Evolutionary conservation across 257 asterid species (phyloP), one percentile per base, ranked within the genome.

Genomic region (Solanum commersonii): DNA sequence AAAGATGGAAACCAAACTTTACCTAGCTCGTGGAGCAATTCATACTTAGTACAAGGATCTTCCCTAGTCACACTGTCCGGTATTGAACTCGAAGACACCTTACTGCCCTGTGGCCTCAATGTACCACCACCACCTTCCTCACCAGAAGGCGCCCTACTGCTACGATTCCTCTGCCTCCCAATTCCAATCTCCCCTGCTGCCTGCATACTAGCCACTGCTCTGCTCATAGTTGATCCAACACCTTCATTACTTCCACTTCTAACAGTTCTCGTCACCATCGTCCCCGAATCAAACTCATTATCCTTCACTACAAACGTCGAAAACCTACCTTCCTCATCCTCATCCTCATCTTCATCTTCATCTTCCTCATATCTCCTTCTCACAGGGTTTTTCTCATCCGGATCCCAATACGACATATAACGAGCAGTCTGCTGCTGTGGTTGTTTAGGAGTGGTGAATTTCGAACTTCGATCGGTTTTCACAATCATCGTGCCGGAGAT

Each of bases 121-220:
- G 44, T 74, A 73, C 84, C 76, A 18, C 88, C 90, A 31, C 88
- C 90, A 20, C 93, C 91, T 5, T 87, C 89, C 44, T 89, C 90
- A 84, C 84, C 89, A 42, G 42, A 88, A 34, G 31, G 90, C 59
- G 59, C 93, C 42, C 87, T 89, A 3, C 88, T 91, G 20, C 94
- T 89, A 87, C 89, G 83, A 87, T 91, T 95, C 92, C 90, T 92
- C 89, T 90, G 91, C 91, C 87, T 92, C 88, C 94, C 95, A 15
- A 84, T 90, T 31, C 96, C 98, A 46, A 88, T 90, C 65, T 94
- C 98, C 88, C 97, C 96, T 44, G 89, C 95, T 88, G 93, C 94
- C 94, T 94, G 98, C 99, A 97, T 97, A 91, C 99, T 97, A 67
- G 95, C 98, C 87, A 97, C 98, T 10, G 98, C 99, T 94, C 94